Evolutionary conservation across 345 rosid genomes (phyloP).

Genomic region (Hibiscus syriacus): DNA sequence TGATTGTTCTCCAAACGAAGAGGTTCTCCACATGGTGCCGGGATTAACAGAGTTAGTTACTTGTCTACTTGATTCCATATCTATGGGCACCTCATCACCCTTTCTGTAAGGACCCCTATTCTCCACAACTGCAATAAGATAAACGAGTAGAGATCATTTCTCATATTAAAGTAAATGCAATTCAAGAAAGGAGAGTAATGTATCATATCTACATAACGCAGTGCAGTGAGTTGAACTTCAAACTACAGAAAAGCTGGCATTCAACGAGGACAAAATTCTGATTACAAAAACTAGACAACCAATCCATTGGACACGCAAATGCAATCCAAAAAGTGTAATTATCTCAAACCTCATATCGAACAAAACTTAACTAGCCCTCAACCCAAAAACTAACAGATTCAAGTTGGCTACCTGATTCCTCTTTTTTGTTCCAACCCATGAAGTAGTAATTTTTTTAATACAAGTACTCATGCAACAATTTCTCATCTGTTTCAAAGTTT

Average conservation of each 20-base stretch:
- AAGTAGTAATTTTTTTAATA: not conserved
- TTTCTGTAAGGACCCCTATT: conserved; percentile 34
- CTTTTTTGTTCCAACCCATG: not conserved
- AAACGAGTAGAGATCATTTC: not conserved
- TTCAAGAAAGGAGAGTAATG: not conserved
- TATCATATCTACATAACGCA: not conserved
- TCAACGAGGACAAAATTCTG: not conserved
- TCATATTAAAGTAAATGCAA: not conserved
- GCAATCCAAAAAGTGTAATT: not conserved
- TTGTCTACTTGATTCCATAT: conserved; percentile 35
- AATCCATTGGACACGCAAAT: not conserved
- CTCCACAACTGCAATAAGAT: conserved; percentile 47
- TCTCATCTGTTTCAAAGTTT: not conserved
- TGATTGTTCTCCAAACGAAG: conserved; percentile 44
- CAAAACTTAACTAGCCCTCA: not conserved
- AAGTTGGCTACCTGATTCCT: not conserved
- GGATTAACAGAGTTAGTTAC: conserved; percentile 35
- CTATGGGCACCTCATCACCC: conserved; percentile 36
- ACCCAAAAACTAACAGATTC: not conserved
- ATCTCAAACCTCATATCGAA: not conserved
- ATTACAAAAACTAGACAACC: not conserved
- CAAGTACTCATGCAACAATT: not conserved
- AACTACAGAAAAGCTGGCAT: not conserved
- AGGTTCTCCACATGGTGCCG: too few species aligned
- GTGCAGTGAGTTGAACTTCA: not conserved